Evolutionary conservation across 495 filamentous ascomycete species (phyloP).

Genomic region (Aspergillus incahuasiensis): DNA sequence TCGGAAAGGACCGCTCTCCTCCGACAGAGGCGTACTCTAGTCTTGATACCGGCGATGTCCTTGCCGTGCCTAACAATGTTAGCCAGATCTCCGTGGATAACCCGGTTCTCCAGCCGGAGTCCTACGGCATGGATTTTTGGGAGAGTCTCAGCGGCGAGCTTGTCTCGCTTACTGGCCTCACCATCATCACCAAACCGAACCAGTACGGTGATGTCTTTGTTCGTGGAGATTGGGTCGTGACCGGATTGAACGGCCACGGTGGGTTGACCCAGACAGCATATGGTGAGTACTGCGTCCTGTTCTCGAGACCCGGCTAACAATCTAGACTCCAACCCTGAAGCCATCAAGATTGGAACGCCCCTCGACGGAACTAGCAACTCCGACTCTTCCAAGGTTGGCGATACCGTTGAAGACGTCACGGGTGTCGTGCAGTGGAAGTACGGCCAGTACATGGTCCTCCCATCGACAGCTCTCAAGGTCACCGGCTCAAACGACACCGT

Average conservation of each 20-base stretch:
- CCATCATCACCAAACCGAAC: slow-evolving; percentile 46
- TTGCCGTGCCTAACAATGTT: slow-evolving; percentile 49
- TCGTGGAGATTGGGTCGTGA: slow-evolving; percentile 48
- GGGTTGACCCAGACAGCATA: slow-evolving; percentile 50
- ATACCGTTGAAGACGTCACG: slow-evolving; percentile 51
- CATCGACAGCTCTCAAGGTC: slow-evolving; percentile 45
- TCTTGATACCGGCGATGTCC: slow-evolving; percentile 48
- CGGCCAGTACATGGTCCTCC: slow-evolving; percentile 58
- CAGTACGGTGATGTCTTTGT: slow-evolving; percentile 61
- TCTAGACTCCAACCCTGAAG: slow-evolving; percentile 57
- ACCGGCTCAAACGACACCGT: slow-evolving; percentile 24
- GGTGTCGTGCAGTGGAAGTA: slow-evolving; percentile 53
- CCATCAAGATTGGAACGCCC: slow-evolving; percentile 53
- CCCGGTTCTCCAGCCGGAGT: slow-evolving; percentile 45
- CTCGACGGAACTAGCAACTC: slow-evolving; percentile 56
- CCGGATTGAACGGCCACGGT: slow-evolving; percentile 48
- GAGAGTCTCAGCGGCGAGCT: slow-evolving; percentile 56
- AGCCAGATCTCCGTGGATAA: slow-evolving; percentile 49
- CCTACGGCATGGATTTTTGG: slow-evolving; percentile 63
- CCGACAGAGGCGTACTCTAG: slow-evolving; percentile 48
- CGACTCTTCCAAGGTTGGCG: slow-evolving; percentile 49
- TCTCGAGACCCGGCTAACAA: slow-evolving; percentile 3
- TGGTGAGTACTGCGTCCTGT: slow-evolving; percentile 17
- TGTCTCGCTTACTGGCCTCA: slow-evolving; percentile 47
- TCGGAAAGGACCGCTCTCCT: slow-evolving; percentile 47